A percentile compares a stretch with the other conserved stretches of the same genome.
These are phyloP conservation scores for Mortierella sp. DNA, from an alignment of 371 early-diverging fungal species.

Conservation along the genomic window DNA sequence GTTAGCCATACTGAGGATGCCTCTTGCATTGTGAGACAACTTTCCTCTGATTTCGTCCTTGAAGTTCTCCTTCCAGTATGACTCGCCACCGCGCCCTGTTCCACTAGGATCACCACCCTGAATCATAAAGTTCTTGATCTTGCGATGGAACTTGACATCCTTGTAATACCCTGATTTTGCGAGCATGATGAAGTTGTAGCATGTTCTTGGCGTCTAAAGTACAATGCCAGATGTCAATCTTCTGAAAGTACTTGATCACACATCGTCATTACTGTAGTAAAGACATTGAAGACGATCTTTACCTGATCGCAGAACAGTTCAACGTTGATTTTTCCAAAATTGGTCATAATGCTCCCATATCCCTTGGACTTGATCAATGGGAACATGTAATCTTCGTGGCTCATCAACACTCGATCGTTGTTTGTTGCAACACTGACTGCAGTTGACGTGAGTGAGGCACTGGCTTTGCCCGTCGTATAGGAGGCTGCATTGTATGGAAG, in stretches of 20 bases:
- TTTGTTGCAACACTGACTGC: conserved; percentile 77
- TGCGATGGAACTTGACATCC: conserved; percentile 84
- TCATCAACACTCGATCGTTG: conserved; percentile 75
- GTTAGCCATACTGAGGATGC: conserved; percentile 90
- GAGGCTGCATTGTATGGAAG: conserved; percentile 81
- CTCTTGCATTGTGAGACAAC: conserved; percentile 81
- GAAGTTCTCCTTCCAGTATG: conserved; percentile 84
- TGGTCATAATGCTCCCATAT: conserved; percentile 82
- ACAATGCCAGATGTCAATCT: neutral
- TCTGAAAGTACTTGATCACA: too few species aligned
- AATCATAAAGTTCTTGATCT: conserved; percentile 92
- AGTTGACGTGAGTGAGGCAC: conserved; percentile 91
- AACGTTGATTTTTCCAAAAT: conserved; percentile 86
- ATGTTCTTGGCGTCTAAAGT: conserved; percentile 79
- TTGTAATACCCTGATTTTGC: conserved; percentile 89
- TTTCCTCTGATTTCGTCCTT: conserved; percentile 82
- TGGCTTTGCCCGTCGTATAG: conserved; percentile 83
- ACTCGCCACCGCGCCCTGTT: conserved; percentile 89
- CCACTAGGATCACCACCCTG: conserved; percentile 97
- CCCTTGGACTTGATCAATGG: conserved; percentile 80
- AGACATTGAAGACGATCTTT: conserved; percentile 4
- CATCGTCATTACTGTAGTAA: neutral
- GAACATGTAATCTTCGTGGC: conserved; percentile 90
- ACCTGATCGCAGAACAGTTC: conserved; percentile 86
- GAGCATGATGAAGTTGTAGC: conserved; percentile 92